Conservation (phyloP, 192 early-diverging fungal genomes). For the Coemansia sp. region DNA sequence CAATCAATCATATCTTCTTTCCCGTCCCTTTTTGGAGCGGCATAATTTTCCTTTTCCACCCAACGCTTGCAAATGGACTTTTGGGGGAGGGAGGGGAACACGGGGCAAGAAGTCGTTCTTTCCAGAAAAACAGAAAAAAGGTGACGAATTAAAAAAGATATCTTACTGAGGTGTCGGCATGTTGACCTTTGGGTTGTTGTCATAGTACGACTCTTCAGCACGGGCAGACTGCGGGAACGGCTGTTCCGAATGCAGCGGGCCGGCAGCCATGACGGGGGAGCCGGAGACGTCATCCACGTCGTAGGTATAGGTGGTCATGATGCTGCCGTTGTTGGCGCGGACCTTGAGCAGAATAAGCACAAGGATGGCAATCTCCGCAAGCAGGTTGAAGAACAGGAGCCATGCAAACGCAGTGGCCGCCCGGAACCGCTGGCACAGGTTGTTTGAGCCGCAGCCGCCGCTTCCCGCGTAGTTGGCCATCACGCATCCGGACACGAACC, state of each 20-base stretch:
- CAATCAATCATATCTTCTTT: no score
- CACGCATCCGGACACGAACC: conserved; percentile 38
- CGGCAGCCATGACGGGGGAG: conserved; percentile 11
- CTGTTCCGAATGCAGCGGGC: conserved; percentile 18
- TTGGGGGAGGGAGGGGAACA: no score
- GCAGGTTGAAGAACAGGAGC: conserved; percentile 35
- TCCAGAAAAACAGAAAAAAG: neutral
- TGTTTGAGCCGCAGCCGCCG: conserved; percentile 16
- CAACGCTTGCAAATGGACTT: no score
- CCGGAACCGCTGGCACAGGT: conserved; percentile 31
- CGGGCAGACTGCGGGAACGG: conserved; percentile 21
- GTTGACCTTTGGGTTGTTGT: conserved; percentile 33
- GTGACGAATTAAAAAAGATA: neutral
- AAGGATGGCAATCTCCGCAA: conserved; percentile 12
- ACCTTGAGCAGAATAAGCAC: conserved; percentile 23
- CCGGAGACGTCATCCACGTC: conserved; percentile 18
- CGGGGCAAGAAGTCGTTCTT: neutral
- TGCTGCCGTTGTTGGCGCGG: conserved; percentile 25
- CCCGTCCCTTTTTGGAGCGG: no score
- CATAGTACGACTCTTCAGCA: conserved; percentile 34
- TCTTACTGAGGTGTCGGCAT: conserved; percentile 31
- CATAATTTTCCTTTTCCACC: no score
- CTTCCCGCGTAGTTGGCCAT: conserved; percentile 39
- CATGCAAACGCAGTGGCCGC: conserved; percentile 45
- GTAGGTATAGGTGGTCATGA: conserved; percentile 22